Evolutionary conservation across 768 basidiomycete species (phyloP).

Genomic region (Panus rudis): DNA sequence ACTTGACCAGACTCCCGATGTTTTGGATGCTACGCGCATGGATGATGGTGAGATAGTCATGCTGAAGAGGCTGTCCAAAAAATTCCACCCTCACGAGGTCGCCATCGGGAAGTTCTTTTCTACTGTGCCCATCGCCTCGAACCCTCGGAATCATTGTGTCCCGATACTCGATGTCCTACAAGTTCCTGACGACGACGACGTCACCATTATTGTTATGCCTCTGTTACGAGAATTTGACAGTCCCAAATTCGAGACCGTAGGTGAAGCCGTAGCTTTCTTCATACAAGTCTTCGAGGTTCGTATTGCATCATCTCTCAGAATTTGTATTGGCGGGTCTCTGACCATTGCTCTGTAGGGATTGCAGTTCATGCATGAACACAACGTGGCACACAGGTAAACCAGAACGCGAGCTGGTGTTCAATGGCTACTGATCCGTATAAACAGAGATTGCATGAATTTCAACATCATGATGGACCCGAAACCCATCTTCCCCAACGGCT

Average conservation of each 20-base stretch:
- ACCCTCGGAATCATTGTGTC: conserved; percentile 22
- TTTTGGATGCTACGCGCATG: conserved; percentile 18
- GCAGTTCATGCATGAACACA: conserved; percentile 30
- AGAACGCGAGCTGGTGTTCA: not conserved
- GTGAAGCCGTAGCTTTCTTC: conserved; percentile 29
- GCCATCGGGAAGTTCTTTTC: conserved; percentile 21
- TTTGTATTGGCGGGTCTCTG: no score
- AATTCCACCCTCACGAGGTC: conserved; percentile 17
- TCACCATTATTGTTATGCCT: conserved; percentile 28
- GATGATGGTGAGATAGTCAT: conserved; percentile 15
- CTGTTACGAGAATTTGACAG: conserved; percentile 20
- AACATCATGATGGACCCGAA: conserved; percentile 17
- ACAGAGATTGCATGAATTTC: conserved; percentile 7
- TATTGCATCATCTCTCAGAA: not conserved
- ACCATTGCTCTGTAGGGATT: conserved; percentile 27
- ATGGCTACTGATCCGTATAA: not conserved
- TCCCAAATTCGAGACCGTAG: conserved; percentile 27
- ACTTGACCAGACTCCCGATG: not conserved
- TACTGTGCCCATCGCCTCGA: conserved; percentile 11
- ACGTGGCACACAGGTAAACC: conserved; percentile 31
- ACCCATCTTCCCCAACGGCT: conserved; percentile 11
- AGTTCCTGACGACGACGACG: conserved; percentile 6
- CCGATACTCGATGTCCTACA: conserved; percentile 18
- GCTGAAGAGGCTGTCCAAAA: conserved; percentile 13
- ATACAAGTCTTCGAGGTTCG: conserved; percentile 29